Evolutionary conservation across 179 eudicot genomes (phyloP).

Genomic region (Actinidia arguta): DNA sequence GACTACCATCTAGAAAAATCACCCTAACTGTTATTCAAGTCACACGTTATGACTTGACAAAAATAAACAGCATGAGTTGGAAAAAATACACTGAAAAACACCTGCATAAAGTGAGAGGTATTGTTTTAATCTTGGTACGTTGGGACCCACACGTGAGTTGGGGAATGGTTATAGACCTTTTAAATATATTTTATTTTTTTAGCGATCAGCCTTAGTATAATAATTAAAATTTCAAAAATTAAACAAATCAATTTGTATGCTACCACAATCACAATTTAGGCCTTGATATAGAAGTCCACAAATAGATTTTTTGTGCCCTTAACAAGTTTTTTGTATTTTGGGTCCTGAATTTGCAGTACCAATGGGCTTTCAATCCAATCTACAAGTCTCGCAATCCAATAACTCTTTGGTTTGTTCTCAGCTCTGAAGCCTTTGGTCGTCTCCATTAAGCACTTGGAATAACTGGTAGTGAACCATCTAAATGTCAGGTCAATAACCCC

Average conservation of each 20-base stretch:
- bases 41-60: too few species aligned
- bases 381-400: conserved; percentile 34
- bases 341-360: too few species aligned
- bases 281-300: conserved; percentile 10
- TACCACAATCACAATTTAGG: conserved; percentile 25
- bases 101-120: too few species aligned
- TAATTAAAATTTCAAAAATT: neutral
- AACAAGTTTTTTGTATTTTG: neutral
- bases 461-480: conserved; percentile 30
- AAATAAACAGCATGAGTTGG: too few species aligned
- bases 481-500: conserved; percentile 27
- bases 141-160: too few species aligned
- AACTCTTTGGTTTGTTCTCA: conserved; percentile 22
- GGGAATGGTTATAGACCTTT: too few species aligned
- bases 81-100: too few species aligned
- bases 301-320: neutral
- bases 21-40: too few species aligned
- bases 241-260: conserved; percentile 22
- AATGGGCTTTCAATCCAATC: neutral
- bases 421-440: neutral
- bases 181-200: too few species aligned
- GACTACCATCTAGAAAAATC: too few species aligned
- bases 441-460: conserved; percentile 9
- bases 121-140: too few species aligned
- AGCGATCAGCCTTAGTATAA: too few species aligned